Evolutionary conservation across 2,329 filamentous ascomycete species (phyloP), one percentile per base, ranked within the genome.

Genomic region (Zelopaecilomyces penicillatus): DNA sequence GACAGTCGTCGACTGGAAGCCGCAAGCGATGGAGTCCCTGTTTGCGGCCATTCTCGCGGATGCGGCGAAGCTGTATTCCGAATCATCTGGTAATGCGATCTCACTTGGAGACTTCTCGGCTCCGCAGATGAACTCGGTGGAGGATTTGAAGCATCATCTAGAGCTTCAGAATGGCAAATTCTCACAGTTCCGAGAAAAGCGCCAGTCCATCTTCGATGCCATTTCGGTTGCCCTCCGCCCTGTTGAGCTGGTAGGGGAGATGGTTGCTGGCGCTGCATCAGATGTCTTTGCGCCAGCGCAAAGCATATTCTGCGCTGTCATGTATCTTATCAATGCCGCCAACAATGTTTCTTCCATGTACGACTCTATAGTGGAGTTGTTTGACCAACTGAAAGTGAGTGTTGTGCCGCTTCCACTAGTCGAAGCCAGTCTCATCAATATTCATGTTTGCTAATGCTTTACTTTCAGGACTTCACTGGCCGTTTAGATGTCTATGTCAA

Each of bases 271-370:
- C 6, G 62, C 58, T 1, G 61, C 63, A 2, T 53, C 57, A 9
- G 63, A 66, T 5, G 59, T 58, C 4, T 72, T 73, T 46, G 57
- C 67, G 2, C 67, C 70, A 0, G 61, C 65, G 3, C 58, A 66
- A 39, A 56, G 58, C 29, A 65, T 71, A 41, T 73, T 69, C 48
- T 58, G 64, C 6, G 69, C 69, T 6, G 66, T 69, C 2, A 53
- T 63, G 10, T 67, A 69, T 43, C 55, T 74, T 6, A 59, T 74
- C 12, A 60, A 60, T 31, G 68, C 69, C 6, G 71, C 69, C 2
- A 63, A 64, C 19, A 64, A 70, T 41, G 70, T 73, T 11, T 70
- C 67, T 1, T 53, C 63, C 1, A 61, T 62, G 6, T 73, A 74
- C 39, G 67, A 74, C 51, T 62, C 62, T 5, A 73, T 74, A 5